Base-by-base conservation (phyloP, 169 alveolate genomes). In the Cryptosporidium meleagridis region DNA sequence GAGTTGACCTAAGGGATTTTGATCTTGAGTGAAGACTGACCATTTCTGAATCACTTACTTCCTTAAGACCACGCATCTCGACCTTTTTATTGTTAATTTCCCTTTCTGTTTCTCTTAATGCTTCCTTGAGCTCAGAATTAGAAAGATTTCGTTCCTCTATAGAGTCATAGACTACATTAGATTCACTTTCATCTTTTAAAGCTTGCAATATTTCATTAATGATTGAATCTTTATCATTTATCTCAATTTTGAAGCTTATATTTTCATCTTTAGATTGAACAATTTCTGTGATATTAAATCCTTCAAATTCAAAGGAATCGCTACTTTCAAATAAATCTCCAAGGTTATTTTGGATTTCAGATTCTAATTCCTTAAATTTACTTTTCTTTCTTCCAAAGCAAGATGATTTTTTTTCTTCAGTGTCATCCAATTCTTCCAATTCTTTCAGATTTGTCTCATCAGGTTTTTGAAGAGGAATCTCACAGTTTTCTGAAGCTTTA, bases 191-290 rank as follows among this genome's bases (percentile, higher is more conserved):
- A 31, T 26, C 2, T 53, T 55, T 51, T 18, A 73, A 18, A 0
- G 86, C 86, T 23, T 4, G 9, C 45, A 73, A 31, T 31, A 73
- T 53, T 44, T 73, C 86, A 21, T 59, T 51, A 10, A 73, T 31
- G 31, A 73, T 73, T 31, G 62, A 58, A 59, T 0, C 14, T 31
- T 55, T 73, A 21, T 41, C 70, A n/a, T 53, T 45, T 16, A 53
- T 37, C 8, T 59, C 52, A 35, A 73, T 53, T 21, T 73, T 61
- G 12, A 53, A 73, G 39, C 33, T 55, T 18, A 73, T 48, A 9
- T 18, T 35, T 1, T 45, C 69, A 35, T 71, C 61, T 12, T 12
- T 71, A 18, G 45, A 31, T 9, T 44, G 41, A 12, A 65, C 72
- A 65, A 29, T 33, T 65, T 65, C 72, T n/a, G 72, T 21, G 16